phyloP scores from a whole-genome alignment of 2,329 filamentous ascomycete genomes.

The Zymoseptoria crescenta region DNA sequence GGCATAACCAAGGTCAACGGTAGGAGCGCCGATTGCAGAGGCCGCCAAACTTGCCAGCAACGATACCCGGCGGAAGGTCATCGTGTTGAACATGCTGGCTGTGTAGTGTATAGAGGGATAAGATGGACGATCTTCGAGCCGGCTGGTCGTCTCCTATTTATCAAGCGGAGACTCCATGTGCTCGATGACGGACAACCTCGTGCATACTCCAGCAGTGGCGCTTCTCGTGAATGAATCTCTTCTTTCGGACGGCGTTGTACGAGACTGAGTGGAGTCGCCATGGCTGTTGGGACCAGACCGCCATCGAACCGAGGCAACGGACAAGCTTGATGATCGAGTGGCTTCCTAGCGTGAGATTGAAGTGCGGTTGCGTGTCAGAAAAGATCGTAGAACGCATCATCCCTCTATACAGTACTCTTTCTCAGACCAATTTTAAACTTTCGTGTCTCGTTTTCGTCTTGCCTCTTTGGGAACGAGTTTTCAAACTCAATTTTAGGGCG shows the following conservation, averaged over 20 bases:
- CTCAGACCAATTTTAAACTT: background rate
- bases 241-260: background rate
- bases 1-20: constrained; percentile 21
- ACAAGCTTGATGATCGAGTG: no score
- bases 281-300: background rate
- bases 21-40: background rate
- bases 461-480: background rate
- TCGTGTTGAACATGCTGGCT: background rate
- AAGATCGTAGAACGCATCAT: background rate
- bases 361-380: background rate
- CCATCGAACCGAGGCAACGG: background rate
- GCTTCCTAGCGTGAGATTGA: background rate
- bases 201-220: background rate
- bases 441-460: background rate
- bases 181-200: background rate
- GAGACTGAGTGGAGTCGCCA: background rate
- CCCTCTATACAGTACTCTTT: background rate
- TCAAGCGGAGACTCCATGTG: background rate
- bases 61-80: background rate
- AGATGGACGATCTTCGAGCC: background rate
- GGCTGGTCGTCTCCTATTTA: background rate
- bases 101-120: background rate
- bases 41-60: background rate
- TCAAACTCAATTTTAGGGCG: background rate
- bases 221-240: background rate